Evolutionary conservation across 2,329 filamentous ascomycete genomes (phyloP).

Genomic region (Raffaelea albimanens): DNA sequence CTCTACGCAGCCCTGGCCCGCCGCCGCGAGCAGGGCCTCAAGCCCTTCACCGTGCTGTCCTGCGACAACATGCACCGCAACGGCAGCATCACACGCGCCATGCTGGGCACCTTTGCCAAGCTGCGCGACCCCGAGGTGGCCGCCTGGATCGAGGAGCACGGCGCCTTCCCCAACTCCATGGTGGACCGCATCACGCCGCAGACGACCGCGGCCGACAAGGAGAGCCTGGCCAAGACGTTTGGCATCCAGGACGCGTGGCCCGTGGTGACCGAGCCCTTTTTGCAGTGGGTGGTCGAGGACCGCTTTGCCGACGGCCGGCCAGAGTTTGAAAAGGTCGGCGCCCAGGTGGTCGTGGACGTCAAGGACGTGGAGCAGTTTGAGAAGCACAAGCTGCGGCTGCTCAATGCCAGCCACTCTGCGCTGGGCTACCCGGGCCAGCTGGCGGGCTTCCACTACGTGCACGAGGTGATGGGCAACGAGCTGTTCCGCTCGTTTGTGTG

Average conservation of each 20-base stretch:
- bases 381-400: constrained; percentile 46
- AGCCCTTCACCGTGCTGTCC: constrained; percentile 44
- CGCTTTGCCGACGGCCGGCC: constrained; percentile 40
- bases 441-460: constrained; percentile 43
- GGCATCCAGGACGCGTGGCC: constrained; percentile 42
- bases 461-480: constrained; percentile 42
- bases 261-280: constrained; percentile 45
- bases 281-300: constrained; percentile 47
- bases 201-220: constrained; percentile 35
- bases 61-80: constrained; percentile 52
- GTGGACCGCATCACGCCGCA: constrained; percentile 46
- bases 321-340: constrained; percentile 41
- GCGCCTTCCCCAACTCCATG: constrained; percentile 45
- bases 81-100: constrained; percentile 40
- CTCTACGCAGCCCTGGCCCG: constrained; percentile 39
- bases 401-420: constrained; percentile 43
- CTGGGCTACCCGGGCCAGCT: constrained; percentile 41
- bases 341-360: constrained; percentile 41
- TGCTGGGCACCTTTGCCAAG: constrained; percentile 40
- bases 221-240: constrained; percentile 31
- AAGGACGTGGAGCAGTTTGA: constrained; percentile 44
- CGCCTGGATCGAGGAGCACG: constrained; percentile 37
- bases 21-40: constrained; percentile 34
- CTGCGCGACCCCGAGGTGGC: constrained; percentile 36
- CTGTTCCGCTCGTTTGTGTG: constrained; percentile 36